Percentiles rank a stretch among this genome's conserved stretches.
Evolutionary conservation across 345 rosid species (phyloP).

Genomic region (Rhodamnia rubescens): DNA sequence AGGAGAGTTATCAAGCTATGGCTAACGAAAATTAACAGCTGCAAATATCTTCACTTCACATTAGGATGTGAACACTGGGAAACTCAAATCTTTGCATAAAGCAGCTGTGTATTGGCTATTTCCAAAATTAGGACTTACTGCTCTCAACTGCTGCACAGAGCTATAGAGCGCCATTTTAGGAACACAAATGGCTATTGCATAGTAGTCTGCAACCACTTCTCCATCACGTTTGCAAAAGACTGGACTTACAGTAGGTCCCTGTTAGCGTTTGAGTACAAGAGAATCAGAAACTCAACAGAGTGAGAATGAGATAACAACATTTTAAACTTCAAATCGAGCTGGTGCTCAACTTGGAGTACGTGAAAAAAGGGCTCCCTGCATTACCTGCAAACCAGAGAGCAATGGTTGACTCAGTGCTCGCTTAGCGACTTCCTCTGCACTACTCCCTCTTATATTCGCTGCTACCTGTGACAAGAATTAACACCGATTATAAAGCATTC

Average conservation of each 20-base stretch:
- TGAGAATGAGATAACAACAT: not conserved
- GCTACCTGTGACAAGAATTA: slow-evolving; percentile 39
- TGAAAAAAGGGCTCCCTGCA: not conserved
- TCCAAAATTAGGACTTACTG: slow-evolving; percentile 29
- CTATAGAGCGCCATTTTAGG: slow-evolving; percentile 70
- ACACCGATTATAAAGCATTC: not conserved
- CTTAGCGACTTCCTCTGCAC: slow-evolving; percentile 76
- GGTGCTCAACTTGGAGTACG: not conserved
- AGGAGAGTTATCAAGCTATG: not conserved
- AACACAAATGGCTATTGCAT: slow-evolving; percentile 77
- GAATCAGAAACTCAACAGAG: not conserved
- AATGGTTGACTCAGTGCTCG: slow-evolving; percentile 64
- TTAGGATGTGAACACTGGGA: not conserved
- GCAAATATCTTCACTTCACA: not conserved
- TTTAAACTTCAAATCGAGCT: not conserved
- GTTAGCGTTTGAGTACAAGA: not conserved
- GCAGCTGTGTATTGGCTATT: not conserved
- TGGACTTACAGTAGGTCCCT: slow-evolving; percentile 92
- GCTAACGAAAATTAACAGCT: not conserved
- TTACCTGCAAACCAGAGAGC: slow-evolving; percentile 75
- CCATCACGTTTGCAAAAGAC: slow-evolving; percentile 61
- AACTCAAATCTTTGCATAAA: not conserved
- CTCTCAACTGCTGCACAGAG: slow-evolving; percentile 83
- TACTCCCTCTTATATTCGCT: slow-evolving; percentile 88
- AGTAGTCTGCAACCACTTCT: slow-evolving; percentile 39